Evolutionary conservation across 768 basidiomycete genomes (phyloP).

Genomic region (Termitomyces titanicus): DNA sequence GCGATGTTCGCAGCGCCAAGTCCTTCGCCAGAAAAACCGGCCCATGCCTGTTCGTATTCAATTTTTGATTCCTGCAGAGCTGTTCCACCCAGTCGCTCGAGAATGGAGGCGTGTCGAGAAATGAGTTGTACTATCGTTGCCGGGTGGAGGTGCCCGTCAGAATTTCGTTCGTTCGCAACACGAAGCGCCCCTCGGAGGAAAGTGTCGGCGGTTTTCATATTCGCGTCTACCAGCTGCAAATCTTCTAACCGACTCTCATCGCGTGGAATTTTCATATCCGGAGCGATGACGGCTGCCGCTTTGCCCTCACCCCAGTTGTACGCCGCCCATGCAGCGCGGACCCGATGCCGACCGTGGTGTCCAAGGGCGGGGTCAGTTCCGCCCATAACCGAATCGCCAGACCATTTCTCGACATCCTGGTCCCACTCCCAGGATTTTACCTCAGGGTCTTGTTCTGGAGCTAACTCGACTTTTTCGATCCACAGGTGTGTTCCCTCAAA

Average conservation of each 20-base stretch:
- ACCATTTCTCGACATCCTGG: constrained; percentile 58
- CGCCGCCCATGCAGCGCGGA: constrained; percentile 72
- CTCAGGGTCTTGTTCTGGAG: constrained; percentile 48
- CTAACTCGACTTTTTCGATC: constrained; percentile 54
- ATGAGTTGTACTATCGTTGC: constrained; percentile 54
- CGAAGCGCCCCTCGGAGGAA: constrained; percentile 49
- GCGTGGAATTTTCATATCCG: constrained; percentile 32
- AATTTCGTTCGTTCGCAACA: constrained; percentile 37
- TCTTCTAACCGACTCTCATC: constrained; percentile 28
- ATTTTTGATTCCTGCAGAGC: constrained; percentile 51
- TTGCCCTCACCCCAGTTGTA: constrained; percentile 58
- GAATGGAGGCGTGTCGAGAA: constrained; percentile 46
- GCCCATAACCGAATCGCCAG: constrained; percentile 44
- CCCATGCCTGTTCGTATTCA: constrained; percentile 59
- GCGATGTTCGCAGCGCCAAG: constrained; percentile 52
- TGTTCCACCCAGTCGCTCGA: constrained; percentile 58
- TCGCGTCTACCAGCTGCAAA: constrained; percentile 49
- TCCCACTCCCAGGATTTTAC: constrained; percentile 66
- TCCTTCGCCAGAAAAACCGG: constrained; percentile 33
- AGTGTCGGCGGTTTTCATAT: constrained; percentile 48
- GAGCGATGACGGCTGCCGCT: constrained; percentile 31
- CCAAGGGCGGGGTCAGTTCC: constrained; percentile 77
- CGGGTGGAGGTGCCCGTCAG: constrained; percentile 39
- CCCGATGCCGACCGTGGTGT: constrained; percentile 52
- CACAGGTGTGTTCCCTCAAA: constrained; percentile 59